Conservation (phyloP, 2,329 filamentous ascomycete genomes). For the Cephalotrichum gorgonifer region DNA sequence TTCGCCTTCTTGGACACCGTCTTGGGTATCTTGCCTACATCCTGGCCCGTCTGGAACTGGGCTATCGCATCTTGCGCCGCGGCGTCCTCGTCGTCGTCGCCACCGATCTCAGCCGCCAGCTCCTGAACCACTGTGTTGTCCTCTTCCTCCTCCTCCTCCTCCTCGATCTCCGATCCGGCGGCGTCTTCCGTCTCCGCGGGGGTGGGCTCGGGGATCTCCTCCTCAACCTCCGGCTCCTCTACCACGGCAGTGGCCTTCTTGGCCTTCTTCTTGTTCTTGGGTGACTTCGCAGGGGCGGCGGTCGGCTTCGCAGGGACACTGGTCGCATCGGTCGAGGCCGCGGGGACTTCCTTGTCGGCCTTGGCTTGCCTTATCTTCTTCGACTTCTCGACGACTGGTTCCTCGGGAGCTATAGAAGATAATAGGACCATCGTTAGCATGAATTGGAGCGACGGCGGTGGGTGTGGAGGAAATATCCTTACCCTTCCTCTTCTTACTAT, state of each 20-base stretch:
- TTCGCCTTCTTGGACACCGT: slow-evolving; percentile 32
- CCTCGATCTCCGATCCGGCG: slow-evolving; percentile 15
- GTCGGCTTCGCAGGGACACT: too few species aligned
- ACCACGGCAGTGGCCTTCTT: slow-evolving; percentile 13
- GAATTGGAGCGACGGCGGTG: background rate
- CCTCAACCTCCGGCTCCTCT: too few species aligned
- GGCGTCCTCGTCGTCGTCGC: slow-evolving; percentile 30
- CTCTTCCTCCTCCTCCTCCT: slow-evolving; percentile 29
- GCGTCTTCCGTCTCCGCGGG: background rate
- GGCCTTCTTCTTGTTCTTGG: slow-evolving; percentile 17
- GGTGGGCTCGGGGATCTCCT: slow-evolving; percentile 18
- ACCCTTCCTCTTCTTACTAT: slow-evolving; percentile 26
- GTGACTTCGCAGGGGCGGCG: slow-evolving; percentile 22
- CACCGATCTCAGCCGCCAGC: slow-evolving; percentile 32
- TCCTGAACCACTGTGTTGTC: slow-evolving; percentile 18
- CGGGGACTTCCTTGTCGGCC: slow-evolving; percentile 15
- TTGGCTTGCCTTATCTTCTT: slow-evolving; percentile 36
- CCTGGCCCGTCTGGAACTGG: slow-evolving; percentile 35
- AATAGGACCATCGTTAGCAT: slow-evolving; percentile 3
- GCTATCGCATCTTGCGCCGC: slow-evolving; percentile 20
- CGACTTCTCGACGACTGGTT: slow-evolving; percentile 29
- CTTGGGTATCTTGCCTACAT: slow-evolving; percentile 40
- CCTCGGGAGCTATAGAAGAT: slow-evolving; percentile 25
- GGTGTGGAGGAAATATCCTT: slow-evolving; percentile 6
- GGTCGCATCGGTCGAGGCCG: too few species aligned